Conservation (phyloP, 2,329 filamentous ascomycete genomes). For the Colletotrichum caudatum region DNA sequence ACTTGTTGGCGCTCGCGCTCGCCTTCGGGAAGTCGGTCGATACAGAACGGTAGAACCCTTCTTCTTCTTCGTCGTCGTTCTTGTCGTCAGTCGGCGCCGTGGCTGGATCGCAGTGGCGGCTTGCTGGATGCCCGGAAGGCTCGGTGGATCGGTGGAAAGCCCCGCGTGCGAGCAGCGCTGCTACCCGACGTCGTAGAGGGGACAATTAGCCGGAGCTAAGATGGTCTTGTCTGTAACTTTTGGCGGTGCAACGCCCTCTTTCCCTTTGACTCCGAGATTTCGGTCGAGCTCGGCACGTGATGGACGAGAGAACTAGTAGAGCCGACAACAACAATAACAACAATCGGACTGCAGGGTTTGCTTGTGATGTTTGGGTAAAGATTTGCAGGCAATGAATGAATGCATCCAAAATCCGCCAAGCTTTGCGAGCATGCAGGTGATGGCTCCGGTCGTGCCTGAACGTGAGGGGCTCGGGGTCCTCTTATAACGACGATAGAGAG, state of each 20-base stretch:
- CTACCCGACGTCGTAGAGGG: background rate
- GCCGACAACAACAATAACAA: slow-evolving; percentile 9
- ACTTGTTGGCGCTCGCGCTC: background rate
- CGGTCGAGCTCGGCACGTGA: slow-evolving; percentile 9
- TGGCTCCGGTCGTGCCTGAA: background rate
- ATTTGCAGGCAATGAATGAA: slow-evolving; percentile 32
- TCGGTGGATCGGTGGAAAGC: background rate
- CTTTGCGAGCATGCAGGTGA: slow-evolving; percentile 27
- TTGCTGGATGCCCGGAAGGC: slow-evolving; percentile 7
- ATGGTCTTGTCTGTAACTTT: slow-evolving; percentile 16
- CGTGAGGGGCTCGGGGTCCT: slow-evolving; percentile 23
- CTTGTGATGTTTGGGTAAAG: slow-evolving; percentile 14
- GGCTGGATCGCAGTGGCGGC: slow-evolving; percentile 3
- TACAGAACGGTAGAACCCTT: background rate
- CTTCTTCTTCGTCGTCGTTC: background rate
- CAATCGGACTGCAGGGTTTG: background rate
- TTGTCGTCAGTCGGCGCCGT: slow-evolving; percentile 14
- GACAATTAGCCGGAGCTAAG: background rate
- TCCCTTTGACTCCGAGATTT: slow-evolving; percentile 28
- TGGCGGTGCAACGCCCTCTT: slow-evolving; percentile 23
- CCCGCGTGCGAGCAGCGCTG: background rate
- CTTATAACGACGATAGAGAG: slow-evolving; percentile 19
- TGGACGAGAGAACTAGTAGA: slow-evolving; percentile 11
- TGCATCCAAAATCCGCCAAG: slow-evolving; percentile 36
- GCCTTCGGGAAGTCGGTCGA: slow-evolving; percentile 1